Percentiles rank a stretch among this genome's conserved stretches.
Evolutionary conservation across 768 basidiomycete species (phyloP).

Genomic region (Macrocybe gigantea): DNA sequence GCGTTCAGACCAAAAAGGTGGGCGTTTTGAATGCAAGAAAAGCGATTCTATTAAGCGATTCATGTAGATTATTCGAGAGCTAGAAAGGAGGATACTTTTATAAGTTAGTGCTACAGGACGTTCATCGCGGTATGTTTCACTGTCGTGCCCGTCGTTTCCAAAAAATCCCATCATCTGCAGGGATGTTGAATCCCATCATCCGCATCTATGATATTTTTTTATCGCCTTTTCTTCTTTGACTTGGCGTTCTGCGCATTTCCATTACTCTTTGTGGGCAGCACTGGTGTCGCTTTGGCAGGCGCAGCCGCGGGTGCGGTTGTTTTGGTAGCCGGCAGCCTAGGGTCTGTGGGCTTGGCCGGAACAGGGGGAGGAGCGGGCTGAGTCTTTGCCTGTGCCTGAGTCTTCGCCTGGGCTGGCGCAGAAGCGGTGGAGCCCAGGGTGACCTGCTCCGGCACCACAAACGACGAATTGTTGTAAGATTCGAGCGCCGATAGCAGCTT

Average conservation of each 20-base stretch:
- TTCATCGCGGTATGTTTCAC: too few species aligned
- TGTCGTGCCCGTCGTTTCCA: too few species aligned
- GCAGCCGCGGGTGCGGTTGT: background rate
- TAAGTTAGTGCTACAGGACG: too few species aligned
- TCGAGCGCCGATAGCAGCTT: slow-evolving; percentile 12
- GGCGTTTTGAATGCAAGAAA: too few species aligned
- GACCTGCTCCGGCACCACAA: slow-evolving; percentile 1
- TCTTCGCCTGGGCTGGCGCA: background rate
- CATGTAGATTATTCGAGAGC: too few species aligned
- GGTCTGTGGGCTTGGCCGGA: too few species aligned
- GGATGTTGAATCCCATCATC: too few species aligned
- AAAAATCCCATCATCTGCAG: too few species aligned
- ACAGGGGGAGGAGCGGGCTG: background rate
- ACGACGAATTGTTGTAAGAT: slow-evolving; percentile 7
- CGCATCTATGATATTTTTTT: background rate
- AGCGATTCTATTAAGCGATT: too few species aligned
- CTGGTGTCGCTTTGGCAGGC: slow-evolving; percentile 2
- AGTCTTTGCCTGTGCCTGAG: background rate
- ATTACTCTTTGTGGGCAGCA: background rate
- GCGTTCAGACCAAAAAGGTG: too few species aligned
- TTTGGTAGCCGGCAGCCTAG: too few species aligned
- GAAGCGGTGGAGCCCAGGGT: slow-evolving; percentile 6
- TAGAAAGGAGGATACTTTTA: too few species aligned
- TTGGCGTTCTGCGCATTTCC: background rate
- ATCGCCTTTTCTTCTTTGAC: background rate